These are phyloP conservation scores for Kwoniella sp. DNA, from an alignment of 768 basidiomycete species.

Conservation along the genomic window DNA sequence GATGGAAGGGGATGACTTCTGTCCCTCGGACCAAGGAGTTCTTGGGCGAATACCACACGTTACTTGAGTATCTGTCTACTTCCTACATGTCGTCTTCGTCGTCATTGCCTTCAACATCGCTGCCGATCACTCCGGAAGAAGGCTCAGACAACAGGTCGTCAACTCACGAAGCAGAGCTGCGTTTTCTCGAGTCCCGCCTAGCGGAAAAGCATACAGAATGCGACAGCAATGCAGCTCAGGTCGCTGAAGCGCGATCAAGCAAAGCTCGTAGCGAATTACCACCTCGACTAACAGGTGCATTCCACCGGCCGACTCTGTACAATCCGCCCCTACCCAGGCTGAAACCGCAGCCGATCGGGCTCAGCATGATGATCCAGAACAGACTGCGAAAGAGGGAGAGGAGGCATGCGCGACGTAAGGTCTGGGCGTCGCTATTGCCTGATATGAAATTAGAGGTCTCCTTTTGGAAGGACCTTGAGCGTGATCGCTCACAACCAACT, in stretches of 20 bases:
- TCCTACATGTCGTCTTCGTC: neutral
- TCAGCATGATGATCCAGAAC: conserved; percentile 69
- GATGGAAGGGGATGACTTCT: conserved; percentile 23
- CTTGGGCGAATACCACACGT: conserved; percentile 18
- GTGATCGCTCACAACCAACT: neutral
- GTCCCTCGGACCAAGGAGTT: conserved; percentile 8
- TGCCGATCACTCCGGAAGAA: neutral
- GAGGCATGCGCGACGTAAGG: conserved; percentile 56
- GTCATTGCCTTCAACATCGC: neutral
- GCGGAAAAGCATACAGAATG: conserved; percentile 42
- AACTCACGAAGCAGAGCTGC: conserved; percentile 1
- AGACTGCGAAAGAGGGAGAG: conserved; percentile 60
- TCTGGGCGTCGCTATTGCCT: conserved; percentile 18
- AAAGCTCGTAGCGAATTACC: neutral
- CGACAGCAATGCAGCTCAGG: neutral
- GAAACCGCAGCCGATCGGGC: conserved; percentile 73
- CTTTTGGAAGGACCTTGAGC: conserved; percentile 35
- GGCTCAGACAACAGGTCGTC: neutral
- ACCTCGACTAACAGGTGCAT: conserved; percentile 70
- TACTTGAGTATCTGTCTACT: conserved; percentile 4
- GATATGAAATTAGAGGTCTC: conserved; percentile 44
- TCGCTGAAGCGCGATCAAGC: neutral
- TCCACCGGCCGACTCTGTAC: conserved; percentile 66
- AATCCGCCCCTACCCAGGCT: conserved; percentile 77
- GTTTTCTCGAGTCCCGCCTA: neutral